Evolutionary conservation across 2,329 filamentous ascomycete genomes (phyloP), one percentile per base, ranked within the genome.

Genomic region (Ophiostoma ips): DNA sequence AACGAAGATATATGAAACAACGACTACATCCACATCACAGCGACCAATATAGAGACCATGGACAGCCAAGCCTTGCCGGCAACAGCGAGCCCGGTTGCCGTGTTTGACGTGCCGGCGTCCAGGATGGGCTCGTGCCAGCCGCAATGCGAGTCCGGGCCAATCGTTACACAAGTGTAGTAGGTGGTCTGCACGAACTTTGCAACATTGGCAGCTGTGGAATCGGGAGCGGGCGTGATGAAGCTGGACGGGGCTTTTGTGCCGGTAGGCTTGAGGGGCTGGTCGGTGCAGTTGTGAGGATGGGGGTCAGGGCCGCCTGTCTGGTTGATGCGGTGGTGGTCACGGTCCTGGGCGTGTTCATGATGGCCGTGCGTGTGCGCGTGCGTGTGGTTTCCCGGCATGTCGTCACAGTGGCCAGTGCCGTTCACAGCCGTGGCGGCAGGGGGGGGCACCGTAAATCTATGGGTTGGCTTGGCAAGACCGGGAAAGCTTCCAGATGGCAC

Each of bases 91-190:
- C 43, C n/a, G n/a, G 37, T 16, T 9, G 15, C 24, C 7, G 3
- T n/a, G 16, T n/a, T 34, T 3, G 50, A 46, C 8, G 40, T 18
- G 31, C 49, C 50, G 2, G 56, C 58, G 44, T 59, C 57, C 5
- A 68, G 49, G 11, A 69, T 62, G 0, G 66, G 65, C 54, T 63
- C 58, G 48, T 67, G 64, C 63, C 62, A 65, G 10, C 66, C 66
- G 54, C 66, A 69, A 43, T 66, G 64, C 38, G 63, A 60, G 31
- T 61, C 55, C 1, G 56, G 56, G 10, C 51, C 63, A 41, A 56
- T 57, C 13, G 62, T 61, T 7, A 62, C 61, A 53, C 66, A 68
- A 24, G 62, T 62, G 54, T 61, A 67, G 52, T 66, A 68, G 6
- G 66, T 68, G n/a, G 63, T 64, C 57, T 67, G 63, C 12, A 59